Conservation (phyloP, 192 early-diverging fungal genomes). For the Podila minutissima region DNA sequence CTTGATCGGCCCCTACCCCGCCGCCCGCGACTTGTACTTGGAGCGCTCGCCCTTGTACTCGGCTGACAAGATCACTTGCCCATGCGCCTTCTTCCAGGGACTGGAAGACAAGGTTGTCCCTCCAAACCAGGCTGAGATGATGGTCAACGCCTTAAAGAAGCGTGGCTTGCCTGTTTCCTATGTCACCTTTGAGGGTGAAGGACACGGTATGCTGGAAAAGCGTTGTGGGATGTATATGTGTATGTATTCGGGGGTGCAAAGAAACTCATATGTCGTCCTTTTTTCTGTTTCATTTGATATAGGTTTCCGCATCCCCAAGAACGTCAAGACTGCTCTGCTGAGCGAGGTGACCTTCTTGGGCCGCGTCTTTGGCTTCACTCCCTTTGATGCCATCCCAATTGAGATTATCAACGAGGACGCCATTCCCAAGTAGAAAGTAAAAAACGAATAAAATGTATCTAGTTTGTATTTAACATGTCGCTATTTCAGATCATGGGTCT, state of each 20-base stretch:
- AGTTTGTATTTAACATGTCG: too few relatives aligned
- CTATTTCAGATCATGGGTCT: too few relatives aligned
- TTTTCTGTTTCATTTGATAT: not conserved
- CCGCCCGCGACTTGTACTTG: conserved; percentile 61
- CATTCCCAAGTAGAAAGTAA: conserved; percentile 9
- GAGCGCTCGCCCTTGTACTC: conserved; percentile 72
- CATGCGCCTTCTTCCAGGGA: conserved; percentile 81
- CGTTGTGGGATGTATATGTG: not conserved
- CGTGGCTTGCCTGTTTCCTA: conserved; percentile 69
- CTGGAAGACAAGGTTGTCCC: conserved; percentile 81
- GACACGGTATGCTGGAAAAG: conserved; percentile 58
- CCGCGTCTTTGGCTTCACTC: conserved; percentile 66
- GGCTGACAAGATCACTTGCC: conserved; percentile 67
- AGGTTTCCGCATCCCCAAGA: conserved; percentile 73
- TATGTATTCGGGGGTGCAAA: not conserved
- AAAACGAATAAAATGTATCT: too few relatives aligned
- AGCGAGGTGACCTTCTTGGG: conserved; percentile 77
- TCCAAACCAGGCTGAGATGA: conserved; percentile 76
- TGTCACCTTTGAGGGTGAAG: conserved; percentile 72
- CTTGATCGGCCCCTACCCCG: conserved; percentile 71
- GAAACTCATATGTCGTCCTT: too few relatives aligned
- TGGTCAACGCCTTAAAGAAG: conserved; percentile 72
- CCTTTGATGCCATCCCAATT: conserved; percentile 57
- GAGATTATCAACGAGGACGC: conserved; percentile 45
- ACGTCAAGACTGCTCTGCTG: conserved; percentile 71